These are phyloP conservation scores for Sporopachydermia lactativora DNA, from an alignment of 805 yeast species.

Conservation along the genomic window DNA sequence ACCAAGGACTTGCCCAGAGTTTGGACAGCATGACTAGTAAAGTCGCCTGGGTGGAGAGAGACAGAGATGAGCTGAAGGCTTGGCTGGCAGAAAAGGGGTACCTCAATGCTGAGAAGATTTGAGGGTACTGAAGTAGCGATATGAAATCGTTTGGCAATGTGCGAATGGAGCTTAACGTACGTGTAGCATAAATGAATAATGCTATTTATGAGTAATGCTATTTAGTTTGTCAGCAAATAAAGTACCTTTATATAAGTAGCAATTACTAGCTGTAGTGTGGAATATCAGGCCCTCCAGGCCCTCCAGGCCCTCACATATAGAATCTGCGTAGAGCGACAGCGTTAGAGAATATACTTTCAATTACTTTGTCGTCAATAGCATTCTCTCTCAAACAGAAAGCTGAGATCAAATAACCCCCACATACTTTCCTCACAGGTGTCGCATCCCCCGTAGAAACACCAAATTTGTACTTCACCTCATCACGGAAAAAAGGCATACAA, in stretches of 20 bases:
- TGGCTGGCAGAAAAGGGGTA: slow-evolving; percentile 33
- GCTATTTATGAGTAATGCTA: too few relatives aligned
- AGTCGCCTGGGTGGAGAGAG: slow-evolving; percentile 45
- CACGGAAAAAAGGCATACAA: neutral
- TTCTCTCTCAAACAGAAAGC: neutral
- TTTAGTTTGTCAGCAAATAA: too few relatives aligned
- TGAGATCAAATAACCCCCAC: slow-evolving; percentile 27
- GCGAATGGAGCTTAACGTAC: too few relatives aligned
- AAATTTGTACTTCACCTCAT: slow-evolving; percentile 2
- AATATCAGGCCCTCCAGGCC: neutral
- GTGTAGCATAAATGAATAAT: too few relatives aligned
- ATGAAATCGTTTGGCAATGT: too few relatives aligned
- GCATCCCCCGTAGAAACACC: slow-evolving; percentile 7
- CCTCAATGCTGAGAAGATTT: slow-evolving; percentile 10
- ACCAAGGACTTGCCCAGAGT: slow-evolving; percentile 51
- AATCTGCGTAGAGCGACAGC: neutral
- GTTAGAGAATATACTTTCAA: neutral
- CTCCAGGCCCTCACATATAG: neutral
- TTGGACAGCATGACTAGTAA: slow-evolving; percentile 45
- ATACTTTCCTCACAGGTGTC: slow-evolving; percentile 23
- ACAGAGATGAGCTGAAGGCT: slow-evolving; percentile 28
- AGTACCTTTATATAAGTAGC: too few relatives aligned
- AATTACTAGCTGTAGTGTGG: too few relatives aligned
- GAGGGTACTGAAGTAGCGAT: too few relatives aligned
- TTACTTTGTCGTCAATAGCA: neutral